Conservation (phyloP, 257 asterid genomes). For the Solanum paucissectum region DNA sequence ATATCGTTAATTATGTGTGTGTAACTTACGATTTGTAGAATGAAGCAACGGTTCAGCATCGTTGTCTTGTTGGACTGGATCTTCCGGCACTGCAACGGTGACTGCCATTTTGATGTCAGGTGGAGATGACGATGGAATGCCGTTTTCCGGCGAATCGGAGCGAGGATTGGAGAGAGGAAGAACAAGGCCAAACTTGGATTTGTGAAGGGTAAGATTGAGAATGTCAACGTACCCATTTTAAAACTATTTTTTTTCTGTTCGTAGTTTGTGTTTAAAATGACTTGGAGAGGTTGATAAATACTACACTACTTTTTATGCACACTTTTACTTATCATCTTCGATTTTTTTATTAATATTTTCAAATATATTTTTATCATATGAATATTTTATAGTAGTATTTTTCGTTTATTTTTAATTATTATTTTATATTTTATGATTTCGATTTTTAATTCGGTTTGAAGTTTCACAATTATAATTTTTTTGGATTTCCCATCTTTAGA, state of each 20-base stretch:
- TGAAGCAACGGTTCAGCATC: slow-evolving; percentile 50
- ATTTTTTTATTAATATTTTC: no score
- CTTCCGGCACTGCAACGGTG: slow-evolving; percentile 27
- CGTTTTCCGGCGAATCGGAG: slow-evolving; percentile 5
- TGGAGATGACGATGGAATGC: not conserved
- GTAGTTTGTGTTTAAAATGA: not conserved
- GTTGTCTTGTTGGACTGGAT: slow-evolving; percentile 23
- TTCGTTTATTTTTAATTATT: no score
- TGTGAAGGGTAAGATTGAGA: slow-evolving; percentile 33
- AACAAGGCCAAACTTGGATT: slow-evolving; percentile 23
- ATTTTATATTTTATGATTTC: not conserved
- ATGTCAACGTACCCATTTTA: slow-evolving; percentile 18
- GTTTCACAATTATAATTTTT: not conserved
- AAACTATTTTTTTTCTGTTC: not conserved
- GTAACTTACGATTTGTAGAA: slow-evolving; percentile 53
- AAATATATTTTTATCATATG: no score
- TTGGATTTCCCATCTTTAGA: no score
- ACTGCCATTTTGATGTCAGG: slow-evolving; percentile 41
- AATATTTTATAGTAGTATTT: no score
- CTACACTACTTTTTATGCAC: no score
- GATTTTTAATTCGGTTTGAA: not conserved
- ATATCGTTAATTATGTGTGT: not conserved
- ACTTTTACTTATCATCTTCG: no score
- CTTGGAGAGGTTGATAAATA: not conserved
- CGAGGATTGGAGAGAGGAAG: slow-evolving; percentile 10